Evolutionary conservation across 345 rosid genomes (phyloP).

Genomic region (Acer campestre): DNA sequence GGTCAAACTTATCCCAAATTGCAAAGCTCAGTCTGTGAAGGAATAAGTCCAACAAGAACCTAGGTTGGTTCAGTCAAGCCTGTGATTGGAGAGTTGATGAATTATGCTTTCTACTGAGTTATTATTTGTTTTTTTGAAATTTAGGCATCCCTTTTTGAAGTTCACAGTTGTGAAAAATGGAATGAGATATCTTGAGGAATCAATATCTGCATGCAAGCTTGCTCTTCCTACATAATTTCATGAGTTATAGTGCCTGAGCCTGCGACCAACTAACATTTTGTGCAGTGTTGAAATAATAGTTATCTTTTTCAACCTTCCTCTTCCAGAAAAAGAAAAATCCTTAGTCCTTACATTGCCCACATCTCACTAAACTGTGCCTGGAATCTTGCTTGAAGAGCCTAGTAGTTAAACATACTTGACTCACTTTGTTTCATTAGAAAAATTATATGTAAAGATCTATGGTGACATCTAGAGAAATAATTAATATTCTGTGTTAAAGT

Average conservation of each 20-base stretch:
- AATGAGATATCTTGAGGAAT: background rate
- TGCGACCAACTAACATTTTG: background rate
- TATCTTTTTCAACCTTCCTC: background rate
- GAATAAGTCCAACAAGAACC: background rate
- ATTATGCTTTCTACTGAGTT: background rate
- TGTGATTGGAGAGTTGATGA: background rate
- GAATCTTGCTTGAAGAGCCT: background rate
- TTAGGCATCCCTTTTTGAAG: background rate
- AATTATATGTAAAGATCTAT: background rate
- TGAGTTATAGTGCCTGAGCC: background rate
- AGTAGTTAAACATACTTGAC: background rate
- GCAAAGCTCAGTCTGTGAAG: background rate
- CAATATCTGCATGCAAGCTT: background rate
- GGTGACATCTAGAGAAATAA: background rate
- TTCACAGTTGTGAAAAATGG: background rate
- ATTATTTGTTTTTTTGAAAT: background rate
- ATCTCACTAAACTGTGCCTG: background rate
- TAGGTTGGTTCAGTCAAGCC: background rate
- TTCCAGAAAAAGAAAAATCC: no score
- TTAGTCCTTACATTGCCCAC: background rate
- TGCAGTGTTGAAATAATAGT: background rate
- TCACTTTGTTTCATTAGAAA: background rate
- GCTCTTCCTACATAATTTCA: background rate
- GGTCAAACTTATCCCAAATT: background rate
- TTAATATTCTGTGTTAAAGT: no score